These are phyloP conservation scores for Prunella vulgaris DNA, from an alignment of 257 asterid species.

Conservation along the genomic window DNA sequence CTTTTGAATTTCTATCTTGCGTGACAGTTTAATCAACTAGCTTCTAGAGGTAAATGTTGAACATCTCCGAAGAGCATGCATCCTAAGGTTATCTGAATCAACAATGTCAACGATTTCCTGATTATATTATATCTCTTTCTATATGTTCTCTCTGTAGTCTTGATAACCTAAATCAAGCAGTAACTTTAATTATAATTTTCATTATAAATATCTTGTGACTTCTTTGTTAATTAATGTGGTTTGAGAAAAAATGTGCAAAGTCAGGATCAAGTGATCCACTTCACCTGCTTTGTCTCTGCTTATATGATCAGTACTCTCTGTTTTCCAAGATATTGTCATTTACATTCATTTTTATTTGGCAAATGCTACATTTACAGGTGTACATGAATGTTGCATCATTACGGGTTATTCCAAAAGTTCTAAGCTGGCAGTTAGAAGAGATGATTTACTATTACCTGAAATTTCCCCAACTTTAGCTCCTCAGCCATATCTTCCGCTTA, in stretches of 20 bases:
- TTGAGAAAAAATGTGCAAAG: background rate
- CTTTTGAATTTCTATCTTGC: background rate
- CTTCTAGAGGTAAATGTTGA: background rate
- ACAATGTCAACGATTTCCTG: background rate
- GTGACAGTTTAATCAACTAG: background rate
- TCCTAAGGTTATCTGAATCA: background rate
- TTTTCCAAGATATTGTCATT: slow-evolving; percentile 6
- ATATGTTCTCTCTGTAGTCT: background rate
- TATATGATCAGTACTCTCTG: background rate
- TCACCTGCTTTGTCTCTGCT: background rate
- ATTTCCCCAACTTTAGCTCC: slow-evolving; percentile 64
- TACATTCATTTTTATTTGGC: background rate
- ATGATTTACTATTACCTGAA: slow-evolving; percentile 57
- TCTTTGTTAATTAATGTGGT: background rate
- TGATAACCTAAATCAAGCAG: slow-evolving; percentile 2
- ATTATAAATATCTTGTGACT: background rate
- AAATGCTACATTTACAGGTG: slow-evolving; percentile 44
- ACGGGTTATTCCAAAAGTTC: slow-evolving; percentile 33
- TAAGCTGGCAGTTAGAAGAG: slow-evolving; percentile 29
- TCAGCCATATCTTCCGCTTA: slow-evolving; percentile 79
- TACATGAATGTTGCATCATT: slow-evolving; percentile 31
- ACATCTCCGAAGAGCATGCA: background rate
- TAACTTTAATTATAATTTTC: background rate
- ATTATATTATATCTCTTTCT: background rate
- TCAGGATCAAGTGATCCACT: background rate